These are phyloP conservation scores for Picea engelmannii DNA, from an alignment of 83 land plant species.

Conservation along the genomic window DNA sequence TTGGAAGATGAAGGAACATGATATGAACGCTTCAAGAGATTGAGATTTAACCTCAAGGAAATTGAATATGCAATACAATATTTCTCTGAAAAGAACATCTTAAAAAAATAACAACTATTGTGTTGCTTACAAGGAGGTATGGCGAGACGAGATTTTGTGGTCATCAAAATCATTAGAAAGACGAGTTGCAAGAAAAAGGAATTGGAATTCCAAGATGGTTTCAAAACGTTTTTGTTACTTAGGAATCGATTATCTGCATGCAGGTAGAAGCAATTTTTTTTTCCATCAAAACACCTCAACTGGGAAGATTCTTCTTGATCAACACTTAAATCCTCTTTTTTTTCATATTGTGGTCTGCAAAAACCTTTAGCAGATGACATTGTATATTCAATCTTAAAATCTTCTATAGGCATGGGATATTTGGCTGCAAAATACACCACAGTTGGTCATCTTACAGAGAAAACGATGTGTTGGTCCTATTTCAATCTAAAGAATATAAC, in stretches of 20 bases:
- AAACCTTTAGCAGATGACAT: conserved; percentile 59
- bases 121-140: conserved; percentile 65
- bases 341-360: no score
- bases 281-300: no score
- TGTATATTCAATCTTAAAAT: conserved; percentile 64
- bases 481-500: no score
- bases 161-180: no score
- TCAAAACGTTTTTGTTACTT: conserved; percentile 57
- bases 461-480: no score
- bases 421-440: conserved; percentile 45
- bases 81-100: conserved; percentile 79
- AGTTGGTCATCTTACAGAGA: no score
- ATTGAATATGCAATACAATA: conserved; percentile 85
- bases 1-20: conserved; percentile 25
- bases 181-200: no score
- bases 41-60: conserved; percentile 74
- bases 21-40: conserved; percentile 31
- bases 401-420: conserved; percentile 75
- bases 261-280: no score
- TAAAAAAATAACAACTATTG: conserved; percentile 65
- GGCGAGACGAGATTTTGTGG: conserved; percentile 50
- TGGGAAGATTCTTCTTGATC: no score
- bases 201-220: conserved; percentile 62
- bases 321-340: no score
- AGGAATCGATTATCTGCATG: no score